A percentile compares a stretch with the other conserved stretches of the same genome.
Conservation (phyloP, 148 eudicot genomes). For the Suaeda aralocaspica region DNA sequence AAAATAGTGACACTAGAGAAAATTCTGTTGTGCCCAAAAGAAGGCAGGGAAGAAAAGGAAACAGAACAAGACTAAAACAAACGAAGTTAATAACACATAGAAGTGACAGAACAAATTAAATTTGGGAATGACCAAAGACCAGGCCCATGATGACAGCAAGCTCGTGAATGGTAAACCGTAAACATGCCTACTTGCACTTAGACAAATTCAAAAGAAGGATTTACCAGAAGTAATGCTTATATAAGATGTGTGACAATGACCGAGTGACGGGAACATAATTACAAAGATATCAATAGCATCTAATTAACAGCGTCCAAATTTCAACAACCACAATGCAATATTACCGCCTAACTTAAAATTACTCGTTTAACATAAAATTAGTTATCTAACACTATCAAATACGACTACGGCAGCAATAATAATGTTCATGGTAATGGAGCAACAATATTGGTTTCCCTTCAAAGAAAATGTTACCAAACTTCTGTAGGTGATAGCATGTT, state of each 20-base stretch:
- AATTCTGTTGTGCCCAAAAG: too few relatives aligned
- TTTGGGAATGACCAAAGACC: neutral
- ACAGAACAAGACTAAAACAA: too few relatives aligned
- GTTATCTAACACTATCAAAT: neutral
- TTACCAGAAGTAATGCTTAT: neutral
- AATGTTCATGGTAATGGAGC: neutral
- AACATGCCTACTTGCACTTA: neutral
- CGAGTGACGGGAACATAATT: neutral
- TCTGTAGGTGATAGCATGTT: neutral
- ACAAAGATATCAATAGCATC: neutral
- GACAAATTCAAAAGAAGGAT: neutral
- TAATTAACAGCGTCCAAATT: neutral
- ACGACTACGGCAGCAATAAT: neutral
- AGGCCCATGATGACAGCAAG: neutral
- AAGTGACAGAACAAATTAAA: too few relatives aligned
- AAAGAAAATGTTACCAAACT: neutral
- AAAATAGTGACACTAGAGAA: too few relatives aligned
- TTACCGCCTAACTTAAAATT: too few relatives aligned
- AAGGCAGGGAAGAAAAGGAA: too few relatives aligned
- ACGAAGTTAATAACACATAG: too few relatives aligned
- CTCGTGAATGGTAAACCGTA: too few relatives aligned
- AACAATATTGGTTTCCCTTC: neutral
- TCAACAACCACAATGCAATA: neutral
- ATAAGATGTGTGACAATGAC: neutral
- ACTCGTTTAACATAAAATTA: neutral